Base-by-base conservation (phyloP, 495 filamentous ascomycete genomes). In the Cairneyella variabilis region DNA sequence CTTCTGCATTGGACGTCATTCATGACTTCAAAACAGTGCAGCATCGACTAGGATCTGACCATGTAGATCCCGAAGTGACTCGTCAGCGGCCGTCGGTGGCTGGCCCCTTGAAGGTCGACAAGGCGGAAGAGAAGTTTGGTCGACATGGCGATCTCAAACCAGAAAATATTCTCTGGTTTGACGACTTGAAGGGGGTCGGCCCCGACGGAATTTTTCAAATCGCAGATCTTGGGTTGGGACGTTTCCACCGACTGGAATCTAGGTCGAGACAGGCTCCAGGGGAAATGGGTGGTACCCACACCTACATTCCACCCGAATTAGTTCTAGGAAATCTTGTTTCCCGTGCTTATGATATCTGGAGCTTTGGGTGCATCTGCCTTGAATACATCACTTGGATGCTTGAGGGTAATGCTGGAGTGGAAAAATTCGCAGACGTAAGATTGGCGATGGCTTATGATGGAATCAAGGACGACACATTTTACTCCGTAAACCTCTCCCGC, bases 341-440 rank as follows among this genome's bases (percentile, higher is more conserved):
- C 3, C 58, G 63, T 4, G 58, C 61, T 3, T 71, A 63, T 23
- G 74, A 77, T 53, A 61, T 75, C 2, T 77, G 71, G 71, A 65
- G 62, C 5, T 62, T 76, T 2, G 73, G 71, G 4, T 73, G 71
- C 40, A 51, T 76, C 7, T 73, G 64, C 45, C 61, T 76, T 1
- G 72, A 75, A 46, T 63, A 57, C 17, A 20, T 63, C 12, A 60
- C 48, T 22, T 63, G 60, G 60, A 21, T 56, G 3, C 10, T 39
- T 3, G 16, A 32, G 2, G 36, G 38, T 21, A 38, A 14, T 6
- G 27, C 4, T 3, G 3, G 22, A n/a, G 26, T 47, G 14, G 36
- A 51, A 12, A 6, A 28, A 9, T 41, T 32, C 21, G 40, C 26
- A 4, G 12, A n/a, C n/a, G 37, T 36, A 18, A 37, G 56, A 25